Percentiles rank a stretch among this genome's conserved stretches.
Evolutionary conservation across 306 rosid genomes (phyloP).

Genomic region (Ormosia semicastrata): DNA sequence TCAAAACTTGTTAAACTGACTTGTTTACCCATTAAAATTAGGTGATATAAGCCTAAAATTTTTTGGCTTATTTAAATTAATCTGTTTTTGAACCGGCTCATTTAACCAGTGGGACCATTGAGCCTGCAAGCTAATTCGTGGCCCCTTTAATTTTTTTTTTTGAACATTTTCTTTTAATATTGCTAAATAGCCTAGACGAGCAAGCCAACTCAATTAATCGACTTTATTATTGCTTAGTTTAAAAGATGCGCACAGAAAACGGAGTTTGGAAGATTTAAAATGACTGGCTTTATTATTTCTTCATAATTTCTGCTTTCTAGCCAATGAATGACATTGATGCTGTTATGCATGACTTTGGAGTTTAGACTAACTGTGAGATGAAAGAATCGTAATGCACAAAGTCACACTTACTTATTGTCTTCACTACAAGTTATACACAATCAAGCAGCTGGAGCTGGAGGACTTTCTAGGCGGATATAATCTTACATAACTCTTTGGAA

Average conservation of each 20-base stretch:
- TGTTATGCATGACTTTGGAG: neutral
- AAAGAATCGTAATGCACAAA: neutral
- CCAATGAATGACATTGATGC: neutral
- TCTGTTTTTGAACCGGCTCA: too few relatives aligned
- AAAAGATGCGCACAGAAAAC: neutral
- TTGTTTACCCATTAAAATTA: too few relatives aligned
- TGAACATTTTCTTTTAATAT: too few relatives aligned
- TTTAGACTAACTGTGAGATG: neutral
- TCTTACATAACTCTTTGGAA: constrained; percentile 77
- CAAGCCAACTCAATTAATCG: neutral
- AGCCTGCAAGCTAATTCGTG: too few relatives aligned
- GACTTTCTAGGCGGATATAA: constrained; percentile 76
- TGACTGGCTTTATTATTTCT: neutral
- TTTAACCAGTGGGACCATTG: too few relatives aligned
- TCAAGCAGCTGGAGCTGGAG: constrained; percentile 28
- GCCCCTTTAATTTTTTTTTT: too few relatives aligned
- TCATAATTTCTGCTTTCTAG: neutral
- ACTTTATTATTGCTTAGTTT: neutral
- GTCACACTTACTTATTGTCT: neutral
- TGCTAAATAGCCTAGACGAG: too few relatives aligned
- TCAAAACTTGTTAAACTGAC: too few relatives aligned
- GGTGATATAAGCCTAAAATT: too few relatives aligned
- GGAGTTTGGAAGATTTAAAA: neutral
- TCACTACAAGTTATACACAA: neutral
- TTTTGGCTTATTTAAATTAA: too few relatives aligned